A percentile compares a stretch with the other conserved stretches of the same genome.
These are phyloP conservation scores for Periconia sp. DNA, from an alignment of 2,329 filamentous ascomycete species.

Conservation along the genomic window DNA sequence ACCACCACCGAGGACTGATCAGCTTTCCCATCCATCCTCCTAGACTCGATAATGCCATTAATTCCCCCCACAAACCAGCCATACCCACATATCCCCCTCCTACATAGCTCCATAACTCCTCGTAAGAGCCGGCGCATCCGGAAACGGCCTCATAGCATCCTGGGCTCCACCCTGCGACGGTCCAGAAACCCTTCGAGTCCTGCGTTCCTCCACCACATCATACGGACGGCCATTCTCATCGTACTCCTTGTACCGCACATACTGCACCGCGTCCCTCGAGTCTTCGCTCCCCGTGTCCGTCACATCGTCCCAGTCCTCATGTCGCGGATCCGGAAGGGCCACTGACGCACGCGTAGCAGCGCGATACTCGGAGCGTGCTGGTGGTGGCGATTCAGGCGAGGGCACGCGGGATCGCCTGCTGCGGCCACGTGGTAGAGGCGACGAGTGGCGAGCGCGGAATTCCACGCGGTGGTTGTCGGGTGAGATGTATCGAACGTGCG, in stretches of 20 bases:
- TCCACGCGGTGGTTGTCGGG: not conserved
- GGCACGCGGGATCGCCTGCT: constrained; percentile 5
- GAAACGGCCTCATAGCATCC: not conserved
- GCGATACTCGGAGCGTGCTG: constrained; percentile 7
- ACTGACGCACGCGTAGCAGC: constrained; percentile 7
- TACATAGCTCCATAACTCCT: not conserved
- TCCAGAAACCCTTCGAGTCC: not conserved
- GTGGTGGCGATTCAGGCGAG: constrained; percentile 1
- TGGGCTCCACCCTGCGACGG: not conserved
- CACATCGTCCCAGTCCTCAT: constrained; percentile 21
- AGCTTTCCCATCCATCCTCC: too few relatives aligned
- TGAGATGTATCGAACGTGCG: constrained; percentile 16
- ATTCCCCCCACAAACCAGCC: too few relatives aligned
- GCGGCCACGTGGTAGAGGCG: constrained; percentile 2
- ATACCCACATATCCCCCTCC: not conserved
- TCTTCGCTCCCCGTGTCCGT: constrained; percentile 30
- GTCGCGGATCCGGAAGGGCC: constrained; percentile 1
- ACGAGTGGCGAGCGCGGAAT: not conserved
- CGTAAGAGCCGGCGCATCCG: not conserved
- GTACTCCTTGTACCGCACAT: constrained; percentile 21
- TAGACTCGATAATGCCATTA: too few relatives aligned
- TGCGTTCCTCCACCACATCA: constrained; percentile 29
- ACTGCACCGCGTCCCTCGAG: constrained; percentile 16
- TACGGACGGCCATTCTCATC: constrained; percentile 32
- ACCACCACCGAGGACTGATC: too few relatives aligned